phyloP scores from a whole-genome alignment of 225 moss, liverwort and hornwort genomes.

The Thuidium tamariscinum region DNA sequence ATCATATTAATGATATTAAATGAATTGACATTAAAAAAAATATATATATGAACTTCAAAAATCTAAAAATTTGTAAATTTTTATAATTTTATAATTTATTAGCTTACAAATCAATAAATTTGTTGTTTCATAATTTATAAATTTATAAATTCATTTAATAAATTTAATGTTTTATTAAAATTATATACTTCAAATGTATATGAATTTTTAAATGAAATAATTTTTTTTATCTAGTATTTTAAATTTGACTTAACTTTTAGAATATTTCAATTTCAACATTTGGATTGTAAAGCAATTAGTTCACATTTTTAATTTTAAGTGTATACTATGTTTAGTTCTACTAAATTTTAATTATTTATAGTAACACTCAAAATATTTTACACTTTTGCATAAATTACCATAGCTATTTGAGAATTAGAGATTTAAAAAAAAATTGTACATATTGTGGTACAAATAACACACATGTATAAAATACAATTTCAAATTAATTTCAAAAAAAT shows the following conservation, averaged over 20 bases:
- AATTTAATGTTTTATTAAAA: not conserved
- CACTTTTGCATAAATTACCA: not conserved
- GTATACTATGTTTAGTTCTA: too few species aligned
- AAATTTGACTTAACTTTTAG: not conserved
- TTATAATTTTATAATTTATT: too few species aligned
- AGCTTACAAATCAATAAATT: too few species aligned
- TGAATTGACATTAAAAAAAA: not conserved
- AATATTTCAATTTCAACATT: not conserved
- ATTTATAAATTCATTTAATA: not conserved
- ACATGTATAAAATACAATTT: not conserved
- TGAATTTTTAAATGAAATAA: not conserved
- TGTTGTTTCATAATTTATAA: not conserved
- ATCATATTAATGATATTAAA: not conserved
- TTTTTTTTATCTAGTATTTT: not conserved
- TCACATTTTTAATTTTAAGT: not conserved
- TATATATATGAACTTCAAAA: fast-evolving
- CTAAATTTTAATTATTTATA: too few species aligned
- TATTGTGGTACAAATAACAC: not conserved
- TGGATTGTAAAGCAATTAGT: not conserved
- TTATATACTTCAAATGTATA: fast-evolving
- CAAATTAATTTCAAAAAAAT: not conserved
- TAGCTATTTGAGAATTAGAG: not conserved
- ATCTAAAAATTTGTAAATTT: too few species aligned
- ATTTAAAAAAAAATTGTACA: not conserved
- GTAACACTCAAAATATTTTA: not conserved